Evolutionary conservation across 805 yeast species (phyloP).

Genomic region (Metschnikowia corniflorae): DNA sequence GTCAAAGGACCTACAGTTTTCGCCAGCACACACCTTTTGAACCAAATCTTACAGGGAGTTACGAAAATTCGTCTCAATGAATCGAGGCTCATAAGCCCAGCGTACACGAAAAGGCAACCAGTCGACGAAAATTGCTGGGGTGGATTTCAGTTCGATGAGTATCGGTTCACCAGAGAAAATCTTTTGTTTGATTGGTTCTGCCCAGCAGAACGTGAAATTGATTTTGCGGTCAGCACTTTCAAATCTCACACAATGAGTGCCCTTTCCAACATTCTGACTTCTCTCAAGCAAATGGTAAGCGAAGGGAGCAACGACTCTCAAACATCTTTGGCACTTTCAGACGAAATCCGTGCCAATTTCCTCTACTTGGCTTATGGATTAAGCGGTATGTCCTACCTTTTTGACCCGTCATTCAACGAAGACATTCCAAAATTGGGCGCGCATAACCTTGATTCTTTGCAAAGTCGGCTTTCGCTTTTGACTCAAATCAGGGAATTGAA

Average conservation of each 20-base stretch:
- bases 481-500: slow-evolving; percentile 30
- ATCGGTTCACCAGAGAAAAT: slow-evolving; percentile 46
- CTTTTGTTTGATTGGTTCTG: slow-evolving; percentile 70
- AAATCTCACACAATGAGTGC: slow-evolving; percentile 44
- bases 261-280: slow-evolving; percentile 38
- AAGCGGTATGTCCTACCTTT: slow-evolving; percentile 67
- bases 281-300: slow-evolving; percentile 23
- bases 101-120: slow-evolving; percentile 33
- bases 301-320: slow-evolving; percentile 13
- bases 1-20: slow-evolving; percentile 66
- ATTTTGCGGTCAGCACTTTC: slow-evolving; percentile 59
- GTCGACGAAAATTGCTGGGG: slow-evolving; percentile 67
- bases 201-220: slow-evolving; percentile 56
- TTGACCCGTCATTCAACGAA: slow-evolving; percentile 67
- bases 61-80: slow-evolving; percentile 60
- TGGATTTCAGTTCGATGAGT: slow-evolving; percentile 56
- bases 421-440: slow-evolving; percentile 37
- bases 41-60: slow-evolving; percentile 60
- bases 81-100: slow-evolving; percentile 49
- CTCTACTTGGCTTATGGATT: slow-evolving; percentile 55
- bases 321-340: slow-evolving; percentile 37
- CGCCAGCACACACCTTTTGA: slow-evolving; percentile 58
- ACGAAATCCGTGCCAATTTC: slow-evolving; percentile 52
- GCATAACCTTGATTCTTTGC: slow-evolving; percentile 30
- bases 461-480: slow-evolving; percentile 32